A percentile compares a stretch with the other conserved stretches of the same genome.
phyloP scores from a whole-genome alignment of 225 moss, liverwort and hornwort genomes.

The Climacium dendroides region DNA sequence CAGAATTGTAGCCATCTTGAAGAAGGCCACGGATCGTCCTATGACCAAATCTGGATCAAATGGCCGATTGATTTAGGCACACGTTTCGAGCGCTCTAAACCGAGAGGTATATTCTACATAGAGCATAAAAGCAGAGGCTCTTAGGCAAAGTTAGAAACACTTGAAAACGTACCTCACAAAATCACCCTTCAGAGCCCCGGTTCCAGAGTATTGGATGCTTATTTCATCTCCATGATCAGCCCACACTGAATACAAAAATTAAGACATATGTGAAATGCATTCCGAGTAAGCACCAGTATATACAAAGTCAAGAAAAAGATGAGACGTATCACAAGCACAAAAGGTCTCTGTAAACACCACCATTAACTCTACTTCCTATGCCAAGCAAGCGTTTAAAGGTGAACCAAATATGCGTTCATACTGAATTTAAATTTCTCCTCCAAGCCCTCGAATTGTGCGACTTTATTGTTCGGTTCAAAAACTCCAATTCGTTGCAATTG shows the following conservation, averaged over 20 bases:
- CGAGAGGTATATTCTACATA: neutral
- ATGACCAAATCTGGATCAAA: constrained; percentile 59
- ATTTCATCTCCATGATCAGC: constrained; percentile 98
- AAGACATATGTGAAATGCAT: neutral
- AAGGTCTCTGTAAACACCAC: neutral
- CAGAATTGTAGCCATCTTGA: constrained; percentile 81
- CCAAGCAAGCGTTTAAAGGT: neutral
- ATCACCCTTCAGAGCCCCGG: constrained; percentile 84
- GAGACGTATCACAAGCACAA: neutral
- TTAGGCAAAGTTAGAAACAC: neutral
- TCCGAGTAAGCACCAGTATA: neutral
- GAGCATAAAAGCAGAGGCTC: neutral
- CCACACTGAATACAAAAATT: constrained; percentile 52
- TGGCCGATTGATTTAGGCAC: neutral
- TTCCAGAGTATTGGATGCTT: constrained; percentile 95
- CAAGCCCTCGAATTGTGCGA: constrained; percentile 41
- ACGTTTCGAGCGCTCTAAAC: neutral
- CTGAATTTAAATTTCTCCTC: constrained; percentile 82
- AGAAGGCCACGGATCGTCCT: constrained; percentile 77
- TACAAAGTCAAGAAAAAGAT: neutral
- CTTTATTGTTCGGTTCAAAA: constrained; percentile 41
- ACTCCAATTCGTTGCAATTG: constrained; percentile 66
- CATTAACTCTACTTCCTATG: neutral
- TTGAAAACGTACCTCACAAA: constrained; percentile 62
- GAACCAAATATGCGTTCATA: constrained; percentile 7